phyloP scores from a whole-genome alignment of 1,139 yeast species.

The Candida pseudoviswanathii region DNA sequence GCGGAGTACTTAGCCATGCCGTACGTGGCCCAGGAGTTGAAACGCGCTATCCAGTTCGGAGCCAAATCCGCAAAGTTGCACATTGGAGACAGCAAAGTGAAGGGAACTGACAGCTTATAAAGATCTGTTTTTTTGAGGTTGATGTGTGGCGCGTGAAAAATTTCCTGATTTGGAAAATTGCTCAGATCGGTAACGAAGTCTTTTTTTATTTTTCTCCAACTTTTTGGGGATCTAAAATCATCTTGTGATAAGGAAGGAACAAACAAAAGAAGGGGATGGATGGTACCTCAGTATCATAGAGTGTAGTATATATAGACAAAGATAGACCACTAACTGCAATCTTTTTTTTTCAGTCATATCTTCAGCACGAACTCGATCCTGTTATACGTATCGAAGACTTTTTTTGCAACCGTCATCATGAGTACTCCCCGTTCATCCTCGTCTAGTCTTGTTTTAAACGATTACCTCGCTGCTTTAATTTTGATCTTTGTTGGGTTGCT shows the following conservation, averaged over 20 bases:
- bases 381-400: no score
- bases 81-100: constrained; percentile 62
- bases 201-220: constrained; percentile 1
- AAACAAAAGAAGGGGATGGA: not conserved
- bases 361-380: no score
- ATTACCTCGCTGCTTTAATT: constrained; percentile 16
- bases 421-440: constrained; percentile 1
- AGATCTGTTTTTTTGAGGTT: not conserved
- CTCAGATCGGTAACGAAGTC: not conserved
- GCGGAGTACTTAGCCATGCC: constrained; percentile 56
- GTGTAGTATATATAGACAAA: not conserved
- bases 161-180: constrained; percentile 6
- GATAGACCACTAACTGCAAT: no score
- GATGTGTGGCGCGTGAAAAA: not conserved
- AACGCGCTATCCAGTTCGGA: constrained; percentile 96
- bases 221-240: not conserved
- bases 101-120: constrained; percentile 55
- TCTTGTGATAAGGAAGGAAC: constrained; percentile 6
- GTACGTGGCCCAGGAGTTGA: constrained; percentile 72
- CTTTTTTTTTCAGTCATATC: no score
- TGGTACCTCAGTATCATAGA: no score
- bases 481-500: constrained; percentile 14
- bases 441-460: constrained; percentile 11
- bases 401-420: not conserved
- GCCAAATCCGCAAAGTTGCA: constrained; percentile 94